Evolutionary conservation across 2,329 filamentous ascomycete species (phyloP), one percentile per base, ranked within the genome.

Genomic region (Aspergillus alliaceus): DNA sequence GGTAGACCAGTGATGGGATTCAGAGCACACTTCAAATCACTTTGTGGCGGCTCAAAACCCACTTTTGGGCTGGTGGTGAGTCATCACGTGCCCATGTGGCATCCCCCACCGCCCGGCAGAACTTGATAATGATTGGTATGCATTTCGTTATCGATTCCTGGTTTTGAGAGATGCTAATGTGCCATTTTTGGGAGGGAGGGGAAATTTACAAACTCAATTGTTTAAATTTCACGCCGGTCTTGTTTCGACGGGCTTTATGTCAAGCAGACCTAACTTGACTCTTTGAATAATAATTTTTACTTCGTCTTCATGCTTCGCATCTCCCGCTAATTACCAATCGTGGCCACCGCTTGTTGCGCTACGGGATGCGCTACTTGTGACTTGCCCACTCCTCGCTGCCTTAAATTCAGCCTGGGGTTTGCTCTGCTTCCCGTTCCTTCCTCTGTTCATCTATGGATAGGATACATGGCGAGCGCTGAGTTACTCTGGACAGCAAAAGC

Each of bases 21-120:
- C 59, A 57, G 60, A 64, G 64, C 66, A 69, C 65, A 66, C 48
- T 69, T 68, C 62, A 69, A 70, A 68, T 71, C 69, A 57, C 69
- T 69, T 73, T 72, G 71, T 73, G 71, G 69, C 69, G 69, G 70
- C 66, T 68, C 70, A 73, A 74, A 74, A 73, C 70, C 71, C 71
- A 73, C 71, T 71, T 67, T 63, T 57, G 59, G 61, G 56, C 58
- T 44, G 55, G 22, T 42, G 20, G 35, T 57, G 51, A 57, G 34
- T 55, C 58, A 58, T 64, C 57, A 62, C 57, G 64, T 62, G 59
- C 35, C 18, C 15, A 47, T 51, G 15, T 6, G 20, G 15, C 9
- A 5, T 6, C 4, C 8, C 6, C 31, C 56, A 64, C 62, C 63
- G 62, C 65, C 53, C 51, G 61, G 56, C 54, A 62, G 53, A 62